Evolutionary conservation across 2,329 filamentous ascomycete species (phyloP).

Genomic region (Didymella arachidicola): DNA sequence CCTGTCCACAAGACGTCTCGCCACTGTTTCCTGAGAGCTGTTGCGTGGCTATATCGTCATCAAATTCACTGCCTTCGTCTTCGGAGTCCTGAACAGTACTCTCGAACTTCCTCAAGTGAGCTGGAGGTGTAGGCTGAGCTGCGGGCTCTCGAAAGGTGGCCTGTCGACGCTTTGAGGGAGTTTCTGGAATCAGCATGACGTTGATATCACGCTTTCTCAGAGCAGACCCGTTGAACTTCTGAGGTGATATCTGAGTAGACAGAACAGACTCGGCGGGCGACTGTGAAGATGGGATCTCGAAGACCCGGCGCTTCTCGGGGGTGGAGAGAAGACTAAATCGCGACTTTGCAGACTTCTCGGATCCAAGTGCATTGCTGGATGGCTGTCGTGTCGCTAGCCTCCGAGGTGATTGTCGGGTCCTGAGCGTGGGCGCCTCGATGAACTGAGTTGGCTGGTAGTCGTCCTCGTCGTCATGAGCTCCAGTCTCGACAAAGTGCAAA

Average conservation of each 20-base stretch:
- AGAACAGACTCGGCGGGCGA: slow-evolving; percentile 43
- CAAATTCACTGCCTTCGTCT: slow-evolving; percentile 40
- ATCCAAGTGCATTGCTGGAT: not conserved
- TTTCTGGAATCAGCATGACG: slow-evolving; percentile 23
- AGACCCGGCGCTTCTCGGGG: slow-evolving; percentile 41
- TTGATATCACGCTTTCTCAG: slow-evolving; percentile 29
- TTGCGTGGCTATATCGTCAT: slow-evolving; percentile 23
- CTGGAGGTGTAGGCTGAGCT: slow-evolving; percentile 22
- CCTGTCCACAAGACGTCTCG: not conserved
- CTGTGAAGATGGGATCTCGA: slow-evolving; percentile 49
- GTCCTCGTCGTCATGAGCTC: slow-evolving; percentile 23
- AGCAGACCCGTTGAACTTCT: slow-evolving; percentile 26
- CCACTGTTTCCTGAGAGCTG: slow-evolving; percentile 1
- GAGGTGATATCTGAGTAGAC: slow-evolving; percentile 38
- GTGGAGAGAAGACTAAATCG: slow-evolving; percentile 44
- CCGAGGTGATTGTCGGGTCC: slow-evolving; percentile 22
- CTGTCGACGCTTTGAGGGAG: slow-evolving; percentile 42
- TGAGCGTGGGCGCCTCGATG: slow-evolving; percentile 32
- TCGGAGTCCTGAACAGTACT: slow-evolving; percentile 46
- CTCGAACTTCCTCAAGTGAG: slow-evolving; percentile 35
- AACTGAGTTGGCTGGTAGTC: slow-evolving; percentile 43
- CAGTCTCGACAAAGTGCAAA: not conserved
- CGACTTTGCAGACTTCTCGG: slow-evolving; percentile 19
- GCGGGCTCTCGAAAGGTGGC: slow-evolving; percentile 36
- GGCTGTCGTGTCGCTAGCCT: not conserved